Conservation (phyloP, 2,329 filamentous ascomycete genomes). For the Paramyrothecium sp. region DNA sequence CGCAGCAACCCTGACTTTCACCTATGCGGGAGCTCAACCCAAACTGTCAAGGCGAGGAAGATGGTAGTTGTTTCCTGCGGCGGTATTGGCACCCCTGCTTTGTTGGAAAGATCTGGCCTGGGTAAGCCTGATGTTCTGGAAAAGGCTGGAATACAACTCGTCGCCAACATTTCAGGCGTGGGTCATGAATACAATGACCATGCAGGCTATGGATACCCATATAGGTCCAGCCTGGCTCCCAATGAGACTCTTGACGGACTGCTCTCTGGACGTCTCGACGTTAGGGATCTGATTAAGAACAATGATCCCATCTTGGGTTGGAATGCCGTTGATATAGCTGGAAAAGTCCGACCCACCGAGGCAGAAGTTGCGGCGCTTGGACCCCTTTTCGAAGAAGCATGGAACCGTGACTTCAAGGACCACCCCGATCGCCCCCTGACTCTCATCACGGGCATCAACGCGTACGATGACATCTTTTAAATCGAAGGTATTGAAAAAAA, state of each 20-base stretch:
- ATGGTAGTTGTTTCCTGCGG: background rate
- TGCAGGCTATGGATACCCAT: constrained; percentile 49
- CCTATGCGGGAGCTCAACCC: background rate
- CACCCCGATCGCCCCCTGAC: constrained; percentile 20
- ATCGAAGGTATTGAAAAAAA: background rate
- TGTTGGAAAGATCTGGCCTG: background rate
- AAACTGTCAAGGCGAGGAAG: background rate
- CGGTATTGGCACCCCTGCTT: background rate
- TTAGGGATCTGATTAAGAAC: constrained; percentile 15
- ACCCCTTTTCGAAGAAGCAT: constrained; percentile 45
- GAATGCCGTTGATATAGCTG: constrained; percentile 52
- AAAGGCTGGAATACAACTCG: background rate
- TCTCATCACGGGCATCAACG: constrained; percentile 16
- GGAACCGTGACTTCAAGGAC: constrained; percentile 47
- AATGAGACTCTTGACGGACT: constrained; percentile 41
- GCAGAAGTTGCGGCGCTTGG: constrained; percentile 49
- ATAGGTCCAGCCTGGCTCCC: constrained; percentile 41
- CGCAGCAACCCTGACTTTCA: background rate
- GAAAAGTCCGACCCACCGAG: constrained; percentile 53
- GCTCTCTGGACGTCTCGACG: constrained; percentile 14
- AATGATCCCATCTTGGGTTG: constrained; percentile 43
- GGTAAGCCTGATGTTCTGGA: background rate
- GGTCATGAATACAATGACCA: constrained; percentile 2
- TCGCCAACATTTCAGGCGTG: background rate
- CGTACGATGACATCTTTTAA: constrained; percentile 6